Percentiles rank a stretch among this genome's conserved stretches.
These are phyloP conservation scores for Starmerella riodocensis DNA, from an alignment of 805 yeast genomes.

Conservation along the genomic window DNA sequence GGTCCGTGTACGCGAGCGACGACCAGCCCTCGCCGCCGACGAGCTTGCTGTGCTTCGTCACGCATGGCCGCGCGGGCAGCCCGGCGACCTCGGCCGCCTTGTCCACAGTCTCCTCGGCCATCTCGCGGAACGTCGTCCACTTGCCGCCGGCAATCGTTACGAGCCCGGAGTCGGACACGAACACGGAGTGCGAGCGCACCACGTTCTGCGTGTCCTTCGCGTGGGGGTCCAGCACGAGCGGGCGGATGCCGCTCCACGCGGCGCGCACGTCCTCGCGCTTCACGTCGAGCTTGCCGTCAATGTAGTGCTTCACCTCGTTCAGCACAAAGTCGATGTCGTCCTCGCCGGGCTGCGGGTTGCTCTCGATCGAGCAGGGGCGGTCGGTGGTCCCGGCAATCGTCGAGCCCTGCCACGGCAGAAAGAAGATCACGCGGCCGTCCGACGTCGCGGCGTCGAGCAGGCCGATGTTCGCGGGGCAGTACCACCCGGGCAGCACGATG, in stretches of 20 bases:
- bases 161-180: slow-evolving; percentile 58
- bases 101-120: slow-evolving; percentile 90
- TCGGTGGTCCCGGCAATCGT: slow-evolving; percentile 95
- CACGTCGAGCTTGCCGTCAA: slow-evolving; percentile 62
- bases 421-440: slow-evolving; percentile 93
- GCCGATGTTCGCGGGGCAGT: slow-evolving; percentile 79
- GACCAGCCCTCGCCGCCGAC: slow-evolving; percentile 77
- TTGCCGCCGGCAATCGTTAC: slow-evolving; percentile 92
- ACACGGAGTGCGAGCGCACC: slow-evolving; percentile 78
- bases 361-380: slow-evolving; percentile 42
- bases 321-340: slow-evolving; percentile 79
- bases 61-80: slow-evolving; percentile 33
- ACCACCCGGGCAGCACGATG: slow-evolving; percentile 79
- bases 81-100: slow-evolving; percentile 36
- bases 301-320: slow-evolving; percentile 76
- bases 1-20: slow-evolving; percentile 56
- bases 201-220: slow-evolving; percentile 58
- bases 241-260: slow-evolving; percentile 97
- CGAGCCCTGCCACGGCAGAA: slow-evolving; percentile 96
- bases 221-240: slow-evolving; percentile 67
- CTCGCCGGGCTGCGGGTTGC: slow-evolving; percentile 67
- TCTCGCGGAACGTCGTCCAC: slow-evolving; percentile 96
- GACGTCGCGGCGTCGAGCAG: slow-evolving; percentile 81
- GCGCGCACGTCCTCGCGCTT: slow-evolving; percentile 80
- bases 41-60: slow-evolving; percentile 41